Percentiles rank a stretch among this genome's conserved stretches.
Conservation (phyloP, 805 yeast species). For the Nakazawaea molendinolei region DNA sequence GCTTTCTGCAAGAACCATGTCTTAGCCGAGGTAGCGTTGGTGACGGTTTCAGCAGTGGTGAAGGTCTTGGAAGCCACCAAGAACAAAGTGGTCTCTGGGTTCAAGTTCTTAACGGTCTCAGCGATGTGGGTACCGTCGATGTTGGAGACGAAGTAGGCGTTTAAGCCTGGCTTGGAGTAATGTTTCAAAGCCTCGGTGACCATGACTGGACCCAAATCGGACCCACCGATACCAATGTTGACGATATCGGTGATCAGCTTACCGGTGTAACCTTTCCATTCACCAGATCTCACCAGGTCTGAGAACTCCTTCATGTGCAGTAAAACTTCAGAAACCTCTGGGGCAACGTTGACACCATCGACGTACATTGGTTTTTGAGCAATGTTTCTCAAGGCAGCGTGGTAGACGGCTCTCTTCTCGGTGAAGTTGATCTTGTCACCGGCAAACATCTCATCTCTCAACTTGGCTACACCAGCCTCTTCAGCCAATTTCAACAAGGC, state of each 20-base stretch:
- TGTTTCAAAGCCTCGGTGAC: slow-evolving; percentile 96
- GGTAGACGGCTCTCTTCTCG: slow-evolving; percentile 95
- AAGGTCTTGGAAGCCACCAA: slow-evolving; percentile 95
- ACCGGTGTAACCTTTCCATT: slow-evolving; percentile 96
- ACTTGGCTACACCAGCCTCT: slow-evolving; percentile 80
- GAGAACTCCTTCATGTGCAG: slow-evolving; percentile 96
- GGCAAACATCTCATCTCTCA: slow-evolving; percentile 85
- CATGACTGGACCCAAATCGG: slow-evolving; percentile 99
- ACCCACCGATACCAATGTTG: slow-evolving; percentile 98
- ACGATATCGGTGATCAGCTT: slow-evolving; percentile 89
- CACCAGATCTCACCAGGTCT: slow-evolving; percentile 82
- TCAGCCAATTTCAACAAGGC: slow-evolving; percentile 73
- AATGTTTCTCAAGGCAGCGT: slow-evolving; percentile 94
- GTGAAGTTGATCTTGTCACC: slow-evolving; percentile 95
- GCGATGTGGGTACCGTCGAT: slow-evolving; percentile 98
- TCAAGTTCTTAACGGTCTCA: slow-evolving; percentile 70
- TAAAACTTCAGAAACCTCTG: slow-evolving; percentile 86
- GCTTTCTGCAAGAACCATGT: slow-evolving; percentile 79
- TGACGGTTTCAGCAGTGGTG: slow-evolving; percentile 97
- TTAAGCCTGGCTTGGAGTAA: slow-evolving; percentile 67
- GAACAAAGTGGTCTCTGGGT: slow-evolving; percentile 90
- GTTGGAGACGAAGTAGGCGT: slow-evolving; percentile 92
- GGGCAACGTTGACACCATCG: slow-evolving; percentile 84
- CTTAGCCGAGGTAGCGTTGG: slow-evolving; percentile 95
- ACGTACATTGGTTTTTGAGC: slow-evolving; percentile 77